Conservation (phyloP, 257 asterid species). For the Agastache rugosa region DNA sequence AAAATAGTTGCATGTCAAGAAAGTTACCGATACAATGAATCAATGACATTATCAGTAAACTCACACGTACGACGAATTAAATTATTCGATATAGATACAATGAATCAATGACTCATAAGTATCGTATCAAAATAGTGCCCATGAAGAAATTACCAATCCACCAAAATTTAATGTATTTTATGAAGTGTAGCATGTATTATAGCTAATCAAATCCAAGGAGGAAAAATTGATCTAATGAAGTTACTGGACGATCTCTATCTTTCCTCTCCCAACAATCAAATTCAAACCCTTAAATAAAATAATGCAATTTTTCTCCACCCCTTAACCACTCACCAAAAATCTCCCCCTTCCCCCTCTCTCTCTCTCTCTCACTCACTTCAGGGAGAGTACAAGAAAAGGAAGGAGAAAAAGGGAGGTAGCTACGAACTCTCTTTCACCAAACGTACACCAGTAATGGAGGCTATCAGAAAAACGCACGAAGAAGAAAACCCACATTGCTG, state of each 20-base stretch:
- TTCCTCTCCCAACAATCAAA: conserved; percentile 41
- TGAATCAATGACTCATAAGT: not conserved
- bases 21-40: too few relatives aligned
- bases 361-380: conserved; percentile 22
- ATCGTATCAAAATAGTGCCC: not conserved
- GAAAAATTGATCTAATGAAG: conserved; percentile 41
- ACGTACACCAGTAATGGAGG: conserved; percentile 51
- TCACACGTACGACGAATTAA: too few relatives aligned
- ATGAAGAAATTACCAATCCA: not conserved
- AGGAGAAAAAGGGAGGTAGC: conserved; percentile 30
- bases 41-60: too few relatives aligned
- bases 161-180: not conserved
- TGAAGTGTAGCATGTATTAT: too few relatives aligned
- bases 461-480: conserved; percentile 38
- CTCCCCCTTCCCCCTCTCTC: not conserved
- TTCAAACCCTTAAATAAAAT: conserved; percentile 47
- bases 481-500: conserved; percentile 61
- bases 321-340: conserved; percentile 49
- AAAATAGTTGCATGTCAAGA: not conserved
- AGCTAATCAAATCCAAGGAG: conserved; percentile 7
- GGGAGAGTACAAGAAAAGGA: conserved; percentile 33
- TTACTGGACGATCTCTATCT: conserved; percentile 32
- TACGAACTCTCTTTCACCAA: conserved; percentile 50
- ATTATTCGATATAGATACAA: not conserved
- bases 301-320: conserved; percentile 26